Evolutionary conservation across 2,329 filamentous ascomycete species (phyloP).

Genomic region (Xenoacremonium recifei): DNA sequence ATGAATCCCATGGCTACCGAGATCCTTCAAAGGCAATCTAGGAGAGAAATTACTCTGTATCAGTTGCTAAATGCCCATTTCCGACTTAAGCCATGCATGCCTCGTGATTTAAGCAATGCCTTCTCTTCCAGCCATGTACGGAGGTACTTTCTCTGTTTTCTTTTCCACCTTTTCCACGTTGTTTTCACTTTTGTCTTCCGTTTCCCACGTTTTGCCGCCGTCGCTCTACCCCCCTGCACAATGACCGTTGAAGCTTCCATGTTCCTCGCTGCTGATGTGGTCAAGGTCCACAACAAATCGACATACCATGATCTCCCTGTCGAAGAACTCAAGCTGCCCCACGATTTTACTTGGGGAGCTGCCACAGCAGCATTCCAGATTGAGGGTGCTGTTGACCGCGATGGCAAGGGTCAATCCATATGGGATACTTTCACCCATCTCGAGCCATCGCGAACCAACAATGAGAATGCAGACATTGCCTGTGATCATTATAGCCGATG

Average conservation of each 20-base stretch:
- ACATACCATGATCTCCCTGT: conserved; percentile 1
- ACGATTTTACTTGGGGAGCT: conserved; percentile 35
- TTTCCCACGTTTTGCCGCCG: no score
- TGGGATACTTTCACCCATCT: conserved; percentile 36
- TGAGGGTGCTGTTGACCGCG: conserved; percentile 32
- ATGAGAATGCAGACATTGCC: conserved; percentile 41
- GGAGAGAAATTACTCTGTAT: no score
- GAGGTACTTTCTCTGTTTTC: no score
- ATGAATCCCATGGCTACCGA: no score
- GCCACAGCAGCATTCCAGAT: conserved; percentile 38
- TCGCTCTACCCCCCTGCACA: no score
- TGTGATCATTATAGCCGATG: conserved; percentile 36
- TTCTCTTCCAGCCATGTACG: no score
- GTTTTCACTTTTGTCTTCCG: no score
- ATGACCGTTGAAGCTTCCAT: conserved; percentile 6
- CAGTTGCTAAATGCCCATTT: no score
- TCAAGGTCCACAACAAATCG: background rate
- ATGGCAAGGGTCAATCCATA: conserved; percentile 35
- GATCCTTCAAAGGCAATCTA: no score
- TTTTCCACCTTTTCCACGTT: no score
- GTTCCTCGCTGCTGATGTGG: conserved; percentile 5
- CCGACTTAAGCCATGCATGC: no score
- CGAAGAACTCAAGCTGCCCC: conserved; percentile 21
- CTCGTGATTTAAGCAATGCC: no score
- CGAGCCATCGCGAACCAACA: conserved; percentile 31